Conservation (phyloP, 352 stramenopile species). For the Globisporangium emineosum region DNA sequence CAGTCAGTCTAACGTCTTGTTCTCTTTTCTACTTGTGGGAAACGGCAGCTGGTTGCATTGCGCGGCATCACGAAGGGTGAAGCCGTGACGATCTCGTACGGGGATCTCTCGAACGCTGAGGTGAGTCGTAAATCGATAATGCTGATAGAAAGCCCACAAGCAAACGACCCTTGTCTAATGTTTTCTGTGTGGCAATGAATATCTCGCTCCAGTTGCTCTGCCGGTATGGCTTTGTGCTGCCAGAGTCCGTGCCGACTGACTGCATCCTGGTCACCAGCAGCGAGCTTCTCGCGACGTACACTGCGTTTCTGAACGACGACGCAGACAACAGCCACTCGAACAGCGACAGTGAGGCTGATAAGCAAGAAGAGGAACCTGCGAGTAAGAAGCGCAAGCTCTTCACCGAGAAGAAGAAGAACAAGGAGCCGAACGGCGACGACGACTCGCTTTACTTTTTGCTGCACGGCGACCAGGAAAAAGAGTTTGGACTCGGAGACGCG, state of each 20-base stretch:
- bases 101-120: slow-evolving; percentile 69
- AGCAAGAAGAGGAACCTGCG: slow-evolving; percentile 25
- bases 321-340: slow-evolving; percentile 24
- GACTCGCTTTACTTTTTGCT: slow-evolving; percentile 50
- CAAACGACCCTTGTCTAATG: too few relatives aligned
- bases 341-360: slow-evolving; percentile 19
- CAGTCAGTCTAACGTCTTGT: background rate
- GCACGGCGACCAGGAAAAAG: slow-evolving; percentile 37
- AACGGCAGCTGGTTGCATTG: slow-evolving; percentile 39
- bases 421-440: slow-evolving; percentile 5
- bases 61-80: slow-evolving; percentile 41
- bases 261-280: slow-evolving; percentile 49
- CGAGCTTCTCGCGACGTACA: slow-evolving; percentile 39
- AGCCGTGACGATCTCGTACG: slow-evolving; percentile 69
- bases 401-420: slow-evolving; percentile 14
- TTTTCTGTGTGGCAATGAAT: background rate
- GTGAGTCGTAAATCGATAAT: slow-evolving; percentile 22
- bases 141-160: too few relatives aligned
- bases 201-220: slow-evolving; percentile 50
- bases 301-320: slow-evolving; percentile 32
- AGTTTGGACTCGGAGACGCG: slow-evolving; percentile 64
- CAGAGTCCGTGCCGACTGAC: slow-evolving; percentile 33
- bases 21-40: background rate
- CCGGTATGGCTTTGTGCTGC: slow-evolving; percentile 67
- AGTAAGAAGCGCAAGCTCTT: slow-evolving; percentile 44